Evolutionary conservation across 2,329 filamentous ascomycete species (phyloP).

Genomic region (Claviceps arundinis): DNA sequence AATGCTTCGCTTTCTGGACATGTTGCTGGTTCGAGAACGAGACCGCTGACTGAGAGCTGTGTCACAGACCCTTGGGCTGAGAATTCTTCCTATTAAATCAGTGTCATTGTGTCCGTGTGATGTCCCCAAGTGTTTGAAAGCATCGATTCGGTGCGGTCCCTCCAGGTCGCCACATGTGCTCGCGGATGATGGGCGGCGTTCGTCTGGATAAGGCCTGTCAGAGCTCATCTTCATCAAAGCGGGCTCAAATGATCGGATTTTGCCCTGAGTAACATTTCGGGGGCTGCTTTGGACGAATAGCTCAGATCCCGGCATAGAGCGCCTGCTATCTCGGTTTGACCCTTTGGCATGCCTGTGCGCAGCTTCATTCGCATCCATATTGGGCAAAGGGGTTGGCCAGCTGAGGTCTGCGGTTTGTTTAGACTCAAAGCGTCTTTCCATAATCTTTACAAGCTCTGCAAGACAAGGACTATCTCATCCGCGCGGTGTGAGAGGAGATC

Average conservation of each 20-base stretch:
- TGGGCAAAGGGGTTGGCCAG: not conserved
- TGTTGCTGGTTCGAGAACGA: slow-evolving; percentile 18
- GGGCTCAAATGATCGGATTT: not conserved
- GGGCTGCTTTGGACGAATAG: not conserved
- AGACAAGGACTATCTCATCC: not conserved
- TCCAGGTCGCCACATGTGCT: slow-evolving; percentile 21
- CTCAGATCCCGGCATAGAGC: not conserved
- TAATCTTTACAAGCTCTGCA: not conserved
- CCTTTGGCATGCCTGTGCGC: not conserved
- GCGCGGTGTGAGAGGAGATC: not conserved
- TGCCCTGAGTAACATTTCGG: not conserved
- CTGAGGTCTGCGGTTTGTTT: not conserved
- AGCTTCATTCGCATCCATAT: not conserved
- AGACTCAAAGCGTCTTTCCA: not conserved
- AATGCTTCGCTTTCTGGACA: slow-evolving; percentile 17
- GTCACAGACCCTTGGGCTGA: not conserved
- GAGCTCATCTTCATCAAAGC: not conserved
- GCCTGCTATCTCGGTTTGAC: not conserved
- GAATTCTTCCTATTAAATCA: not conserved
- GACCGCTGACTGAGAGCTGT: slow-evolving; percentile 9
- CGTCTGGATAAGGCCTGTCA: not conserved
- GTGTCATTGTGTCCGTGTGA: slow-evolving; percentile 1
- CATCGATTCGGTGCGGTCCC: slow-evolving; percentile 12
- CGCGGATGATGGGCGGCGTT: slow-evolving; percentile 7
- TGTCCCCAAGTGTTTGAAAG: slow-evolving; percentile 3